Evolutionary conservation across 495 filamentous ascomycete species (phyloP).

Genomic region (Ascodesmis nigricans): DNA sequence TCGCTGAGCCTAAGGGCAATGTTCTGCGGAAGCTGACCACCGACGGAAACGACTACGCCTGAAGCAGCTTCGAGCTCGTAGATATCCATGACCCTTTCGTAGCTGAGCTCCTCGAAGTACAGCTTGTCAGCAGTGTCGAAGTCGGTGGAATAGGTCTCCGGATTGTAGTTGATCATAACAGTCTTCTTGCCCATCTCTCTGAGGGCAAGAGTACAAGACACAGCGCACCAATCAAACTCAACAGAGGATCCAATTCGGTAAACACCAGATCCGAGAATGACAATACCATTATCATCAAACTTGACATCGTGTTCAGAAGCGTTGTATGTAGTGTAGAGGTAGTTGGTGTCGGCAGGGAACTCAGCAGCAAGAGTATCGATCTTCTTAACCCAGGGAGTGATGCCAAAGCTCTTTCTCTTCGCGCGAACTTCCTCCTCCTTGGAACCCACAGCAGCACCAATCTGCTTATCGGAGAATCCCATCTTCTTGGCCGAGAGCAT

Average conservation of each 20-base stretch:
- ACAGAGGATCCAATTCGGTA: conserved; percentile 95
- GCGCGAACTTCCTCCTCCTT: conserved; percentile 80
- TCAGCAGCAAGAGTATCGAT: conserved; percentile 94
- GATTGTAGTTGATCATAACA: conserved; percentile 94
- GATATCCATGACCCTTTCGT: conserved; percentile 96
- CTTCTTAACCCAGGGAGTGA: conserved; percentile 85
- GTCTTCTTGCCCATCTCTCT: conserved; percentile 88
- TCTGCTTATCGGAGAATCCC: conserved; percentile 92
- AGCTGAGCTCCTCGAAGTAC: conserved; percentile 93
- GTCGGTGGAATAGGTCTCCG: conserved; percentile 75
- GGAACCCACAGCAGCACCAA: conserved; percentile 61
- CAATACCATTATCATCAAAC: conserved; percentile 79
- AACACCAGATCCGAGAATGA: conserved; percentile 81
- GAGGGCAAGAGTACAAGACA: conserved; percentile 73
- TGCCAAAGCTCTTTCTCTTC: conserved; percentile 61
- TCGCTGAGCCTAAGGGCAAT: conserved; percentile 92
- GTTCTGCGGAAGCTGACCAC: conserved; percentile 90
- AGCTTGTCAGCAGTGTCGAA: conserved; percentile 86
- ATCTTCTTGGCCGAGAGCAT: conserved; percentile 84
- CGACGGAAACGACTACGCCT: conserved; percentile 86
- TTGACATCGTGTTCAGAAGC: conserved; percentile 84
- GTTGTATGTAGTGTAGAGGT: conserved; percentile 96
- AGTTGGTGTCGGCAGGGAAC: conserved; percentile 94
- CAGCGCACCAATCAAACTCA: conserved; percentile 98
- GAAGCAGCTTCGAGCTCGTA: conserved; percentile 76